These are phyloP conservation scores for Collybia nuda DNA, from an alignment of 768 basidiomycete genomes.

Conservation along the genomic window DNA sequence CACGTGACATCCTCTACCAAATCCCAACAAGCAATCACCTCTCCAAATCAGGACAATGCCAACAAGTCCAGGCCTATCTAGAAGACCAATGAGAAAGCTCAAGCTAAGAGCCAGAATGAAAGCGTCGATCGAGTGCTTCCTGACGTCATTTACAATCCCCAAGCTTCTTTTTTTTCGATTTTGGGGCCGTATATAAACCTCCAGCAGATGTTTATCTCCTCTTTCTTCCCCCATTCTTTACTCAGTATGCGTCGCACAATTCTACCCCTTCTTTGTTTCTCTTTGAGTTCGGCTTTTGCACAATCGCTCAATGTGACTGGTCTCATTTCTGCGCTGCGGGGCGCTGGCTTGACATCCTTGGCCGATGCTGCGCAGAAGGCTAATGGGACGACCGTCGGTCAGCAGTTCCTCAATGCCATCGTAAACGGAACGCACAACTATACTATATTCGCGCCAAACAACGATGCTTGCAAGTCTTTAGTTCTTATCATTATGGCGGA, in stretches of 20 bases:
- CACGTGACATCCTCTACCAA: too few species aligned
- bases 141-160: not conserved
- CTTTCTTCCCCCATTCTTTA: not conserved
- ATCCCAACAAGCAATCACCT: too few species aligned
- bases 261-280: conserved; percentile 3
- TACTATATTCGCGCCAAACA: conserved; percentile 20
- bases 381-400: conserved; percentile 10
- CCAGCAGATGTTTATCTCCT: not conserved
- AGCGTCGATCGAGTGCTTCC: conserved; percentile 24
- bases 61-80: too few species aligned
- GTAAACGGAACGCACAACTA: conserved; percentile 9
- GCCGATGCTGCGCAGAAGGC: conserved; percentile 6
- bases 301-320: conserved; percentile 9
- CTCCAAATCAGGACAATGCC: too few species aligned
- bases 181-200: conserved; percentile 8
- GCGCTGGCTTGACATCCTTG: conserved; percentile 10
- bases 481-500: too few species aligned
- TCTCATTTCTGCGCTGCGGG: conserved; percentile 8
- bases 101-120: too few species aligned
- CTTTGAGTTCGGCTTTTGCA: conserved; percentile 7
- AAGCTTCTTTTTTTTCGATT: not conserved
- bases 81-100: too few species aligned
- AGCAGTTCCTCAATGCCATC: conserved; percentile 8
- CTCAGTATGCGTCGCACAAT: conserved; percentile 6
- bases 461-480: conserved; percentile 16